A percentile compares a stretch with the other conserved stretches of the same genome.
These are phyloP conservation scores for Nigrograna mackinnonii DNA, from an alignment of 2,329 filamentous ascomycete species.

Conservation along the genomic window DNA sequence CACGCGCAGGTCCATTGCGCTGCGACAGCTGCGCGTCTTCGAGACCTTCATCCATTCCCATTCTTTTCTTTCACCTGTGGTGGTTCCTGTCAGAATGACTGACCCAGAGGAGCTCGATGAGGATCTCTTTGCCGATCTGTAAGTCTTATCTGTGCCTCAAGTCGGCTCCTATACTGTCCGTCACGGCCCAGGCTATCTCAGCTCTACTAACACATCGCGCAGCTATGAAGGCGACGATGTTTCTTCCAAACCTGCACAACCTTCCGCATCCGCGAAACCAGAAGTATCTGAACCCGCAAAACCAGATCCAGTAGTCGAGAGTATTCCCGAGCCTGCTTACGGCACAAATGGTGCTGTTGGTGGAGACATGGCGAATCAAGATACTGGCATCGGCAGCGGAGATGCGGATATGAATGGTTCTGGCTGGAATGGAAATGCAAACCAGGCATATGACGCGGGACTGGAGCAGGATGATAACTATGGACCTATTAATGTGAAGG, in stretches of 20 bases:
- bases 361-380: conserved; percentile 18
- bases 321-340: conserved; percentile 2
- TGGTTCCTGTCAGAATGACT: conserved; percentile 67
- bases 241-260: conserved; percentile 17
- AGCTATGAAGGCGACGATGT: conserved; percentile 44
- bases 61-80: too few relatives aligned
- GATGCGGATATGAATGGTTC: conserved; percentile 36
- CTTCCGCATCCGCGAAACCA: conserved; percentile 15
- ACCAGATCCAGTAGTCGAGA: conserved; percentile 13
- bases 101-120: conserved; percentile 85
- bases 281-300: conserved; percentile 18
- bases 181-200: not conserved
- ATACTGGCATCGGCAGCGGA: conserved; percentile 19
- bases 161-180: not conserved
- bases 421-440: conserved; percentile 29
- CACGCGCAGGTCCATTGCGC: too few relatives aligned
- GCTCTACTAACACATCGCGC: conserved; percentile 58
- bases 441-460: conserved; percentile 32
- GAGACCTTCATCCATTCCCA: too few relatives aligned
- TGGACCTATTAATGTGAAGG: conserved; percentile 72
- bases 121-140: conserved; percentile 96
- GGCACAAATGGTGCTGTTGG: conserved; percentile 8
- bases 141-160: conserved; percentile 45
- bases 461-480: conserved; percentile 46
- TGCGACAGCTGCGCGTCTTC: too few relatives aligned